These are phyloP conservation scores for Exutisphaerella laricina DNA, from an alignment of 2,329 filamentous ascomycete species.

Conservation along the genomic window DNA sequence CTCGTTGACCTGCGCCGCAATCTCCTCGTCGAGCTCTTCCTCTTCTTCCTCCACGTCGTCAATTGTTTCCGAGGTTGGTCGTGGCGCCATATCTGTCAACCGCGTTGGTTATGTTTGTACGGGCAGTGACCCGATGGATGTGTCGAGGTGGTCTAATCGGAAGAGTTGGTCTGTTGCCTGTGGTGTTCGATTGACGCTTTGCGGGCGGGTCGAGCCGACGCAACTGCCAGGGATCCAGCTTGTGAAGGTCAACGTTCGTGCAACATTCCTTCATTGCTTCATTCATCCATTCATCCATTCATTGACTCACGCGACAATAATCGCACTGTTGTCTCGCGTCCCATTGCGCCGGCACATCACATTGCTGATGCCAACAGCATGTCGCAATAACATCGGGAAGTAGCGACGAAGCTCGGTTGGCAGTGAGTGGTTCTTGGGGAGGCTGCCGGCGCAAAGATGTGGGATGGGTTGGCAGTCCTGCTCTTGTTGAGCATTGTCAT, in stretches of 20 bases:
- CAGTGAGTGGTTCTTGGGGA: not conserved
- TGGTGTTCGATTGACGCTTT: too few species aligned
- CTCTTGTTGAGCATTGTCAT: conserved; percentile 60
- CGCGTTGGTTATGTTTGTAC: too few species aligned
- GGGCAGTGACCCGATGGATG: too few species aligned
- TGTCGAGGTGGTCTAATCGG: not conserved
- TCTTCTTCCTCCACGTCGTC: conserved; percentile 18
- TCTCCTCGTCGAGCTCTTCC: conserved; percentile 24
- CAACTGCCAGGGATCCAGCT: too few species aligned
- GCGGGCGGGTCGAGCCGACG: too few species aligned
- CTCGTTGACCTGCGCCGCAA: conserved; percentile 28
- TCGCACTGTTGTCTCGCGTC: too few species aligned
- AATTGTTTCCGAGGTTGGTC: not conserved
- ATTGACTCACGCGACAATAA: not conserved
- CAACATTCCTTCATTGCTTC: too few species aligned
- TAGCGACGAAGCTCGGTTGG: not conserved
- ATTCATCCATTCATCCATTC: too few species aligned
- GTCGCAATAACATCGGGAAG: not conserved
- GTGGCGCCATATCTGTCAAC: too few species aligned
- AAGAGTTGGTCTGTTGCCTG: not conserved
- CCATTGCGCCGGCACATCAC: too few species aligned
- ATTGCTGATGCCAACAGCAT: too few species aligned
- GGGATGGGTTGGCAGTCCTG: conserved; percentile 61
- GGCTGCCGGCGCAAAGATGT: conserved; percentile 33
- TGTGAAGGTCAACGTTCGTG: not conserved